Evolutionary conservation across 495 filamentous ascomycete species (phyloP), one percentile per base, ranked within the genome.

Genomic region (Neurospora discreta): DNA sequence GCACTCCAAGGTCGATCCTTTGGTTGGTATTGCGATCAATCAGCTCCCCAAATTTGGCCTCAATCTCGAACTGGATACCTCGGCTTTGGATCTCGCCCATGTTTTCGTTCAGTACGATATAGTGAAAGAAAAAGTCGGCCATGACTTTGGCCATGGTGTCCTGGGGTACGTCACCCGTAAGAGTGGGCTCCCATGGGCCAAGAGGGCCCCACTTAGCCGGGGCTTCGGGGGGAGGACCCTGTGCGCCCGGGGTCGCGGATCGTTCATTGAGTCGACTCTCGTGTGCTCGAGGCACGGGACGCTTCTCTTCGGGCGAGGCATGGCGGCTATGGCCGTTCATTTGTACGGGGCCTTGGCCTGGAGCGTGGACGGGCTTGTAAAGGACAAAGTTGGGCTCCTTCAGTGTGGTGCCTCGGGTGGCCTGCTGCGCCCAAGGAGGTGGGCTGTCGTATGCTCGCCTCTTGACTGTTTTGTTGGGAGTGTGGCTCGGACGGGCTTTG

Each of bases 21-120:
- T 90, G 84, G 69, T 89, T 85, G 2, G 87, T 89, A 72, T 86
- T 85, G 79, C 85, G 89, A 75, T 94, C 89, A 46, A 97, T 87
- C 18, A 97, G 80, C 52, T 87, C 89, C 68, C 95, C 95, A 20
- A 98, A 79, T 79, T 97, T 98, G 10, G 93, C 94, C 81, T 98
- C 94, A 71, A 98, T 91, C 80, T 98, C 94, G 44, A 97, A 86
- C 71, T 93, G 86, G n/a, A 91, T 86, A 5, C 87, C 89, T n/a
- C 82, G 79, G 71, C 76, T 80, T 7, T 81, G 76, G 41, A 87
- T 79, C 69, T 90, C 87, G 33, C 85, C 85, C 5, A 87, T 80
- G 72, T 86, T 85, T 16, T 84, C 81, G 70, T 87, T 85, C 6
- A 83, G 72, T 15, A 95, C 87, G 39, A 96, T 90, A 72, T 90